Conservation (phyloP, 2,329 filamentous ascomycete species). For the Fusarium liriodendri region DNA sequence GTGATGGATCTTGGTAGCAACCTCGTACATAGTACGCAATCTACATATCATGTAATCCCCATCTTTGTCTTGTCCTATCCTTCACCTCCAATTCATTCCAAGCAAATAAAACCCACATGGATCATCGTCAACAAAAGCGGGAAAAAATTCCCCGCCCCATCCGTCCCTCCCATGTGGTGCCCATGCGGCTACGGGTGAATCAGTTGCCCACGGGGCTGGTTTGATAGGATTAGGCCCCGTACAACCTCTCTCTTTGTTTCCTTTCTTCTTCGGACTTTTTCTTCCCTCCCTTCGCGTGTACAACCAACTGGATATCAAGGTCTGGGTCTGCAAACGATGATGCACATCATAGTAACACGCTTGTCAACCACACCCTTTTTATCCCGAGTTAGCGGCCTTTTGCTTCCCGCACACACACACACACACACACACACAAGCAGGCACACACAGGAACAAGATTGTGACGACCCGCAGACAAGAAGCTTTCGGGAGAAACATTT, state of each 20-base stretch:
- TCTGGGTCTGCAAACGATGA: slow-evolving; percentile 7
- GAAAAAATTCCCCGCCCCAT: not conserved
- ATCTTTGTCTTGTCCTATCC: not conserved
- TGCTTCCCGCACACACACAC: slow-evolving; percentile 31
- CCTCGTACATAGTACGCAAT: slow-evolving; percentile 13
- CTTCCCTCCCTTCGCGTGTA: slow-evolving; percentile 14
- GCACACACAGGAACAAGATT: slow-evolving; percentile 9
- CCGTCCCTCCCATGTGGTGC: slow-evolving; percentile 3
- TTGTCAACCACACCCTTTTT: slow-evolving; percentile 7
- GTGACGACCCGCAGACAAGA: slow-evolving; percentile 26
- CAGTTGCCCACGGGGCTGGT: slow-evolving; percentile 18
- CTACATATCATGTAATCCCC: slow-evolving; percentile 12
- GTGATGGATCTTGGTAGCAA: not conserved
- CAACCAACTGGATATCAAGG: slow-evolving; percentile 23
- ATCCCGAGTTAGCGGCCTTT: slow-evolving; percentile 19
- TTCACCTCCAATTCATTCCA: not conserved
- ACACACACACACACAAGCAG: slow-evolving; percentile 2
- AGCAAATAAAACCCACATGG: not conserved
- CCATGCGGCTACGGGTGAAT: slow-evolving; percentile 1
- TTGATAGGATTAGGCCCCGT: slow-evolving; percentile 32
- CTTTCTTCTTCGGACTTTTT: slow-evolving; percentile 31
- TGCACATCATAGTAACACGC: slow-evolving; percentile 31
- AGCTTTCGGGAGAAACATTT: slow-evolving; percentile 34
- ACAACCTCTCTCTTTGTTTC: not conserved
- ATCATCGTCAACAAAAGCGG: not conserved